Conservation (phyloP, 78 protist species). For the Chrysochromulina parva region DNA sequence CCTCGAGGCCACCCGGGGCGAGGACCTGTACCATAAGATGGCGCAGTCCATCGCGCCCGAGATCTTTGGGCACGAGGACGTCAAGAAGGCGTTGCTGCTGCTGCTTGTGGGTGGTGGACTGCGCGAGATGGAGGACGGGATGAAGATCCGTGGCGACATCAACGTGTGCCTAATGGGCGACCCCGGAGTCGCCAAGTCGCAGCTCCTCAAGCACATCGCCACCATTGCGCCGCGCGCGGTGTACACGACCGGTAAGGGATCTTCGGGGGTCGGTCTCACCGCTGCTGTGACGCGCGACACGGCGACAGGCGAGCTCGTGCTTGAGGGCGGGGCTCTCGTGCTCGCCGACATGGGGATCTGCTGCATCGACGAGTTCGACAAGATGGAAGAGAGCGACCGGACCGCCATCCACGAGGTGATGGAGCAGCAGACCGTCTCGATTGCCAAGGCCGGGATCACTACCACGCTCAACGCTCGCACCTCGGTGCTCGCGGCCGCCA, state of each 20-base stretch:
- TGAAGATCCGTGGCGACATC: conserved; percentile 97
- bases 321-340: conserved; percentile 98
- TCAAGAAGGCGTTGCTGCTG: conserved; percentile 96
- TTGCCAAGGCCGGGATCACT: conserved; percentile 98
- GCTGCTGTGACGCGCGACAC: conserved; percentile 95
- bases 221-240: conserved; percentile 76
- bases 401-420: conserved; percentile 99
- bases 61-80: conserved; percentile 95
- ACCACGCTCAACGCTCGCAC: conserved; percentile 99
- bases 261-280: conserved; percentile 98
- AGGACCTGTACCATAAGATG: neutral
- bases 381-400: conserved; percentile 62
- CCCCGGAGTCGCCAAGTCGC: conserved; percentile 99
- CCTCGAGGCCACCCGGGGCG: neutral
- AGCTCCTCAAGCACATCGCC: conserved; percentile 85
- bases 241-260: conserved; percentile 97
- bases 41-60: conserved; percentile 95
- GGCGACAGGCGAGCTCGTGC: conserved; percentile 75
- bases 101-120: conserved; percentile 89
- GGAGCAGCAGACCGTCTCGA: conserved; percentile 99
- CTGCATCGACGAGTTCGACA: conserved; percentile 98
- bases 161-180: conserved; percentile 98
- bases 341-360: conserved; percentile 98
- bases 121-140: conserved; percentile 83
- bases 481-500: conserved; percentile 98